Conservation (phyloP, 2,329 filamentous ascomycete genomes). For the Botryosphaeria dothidea region DNA sequence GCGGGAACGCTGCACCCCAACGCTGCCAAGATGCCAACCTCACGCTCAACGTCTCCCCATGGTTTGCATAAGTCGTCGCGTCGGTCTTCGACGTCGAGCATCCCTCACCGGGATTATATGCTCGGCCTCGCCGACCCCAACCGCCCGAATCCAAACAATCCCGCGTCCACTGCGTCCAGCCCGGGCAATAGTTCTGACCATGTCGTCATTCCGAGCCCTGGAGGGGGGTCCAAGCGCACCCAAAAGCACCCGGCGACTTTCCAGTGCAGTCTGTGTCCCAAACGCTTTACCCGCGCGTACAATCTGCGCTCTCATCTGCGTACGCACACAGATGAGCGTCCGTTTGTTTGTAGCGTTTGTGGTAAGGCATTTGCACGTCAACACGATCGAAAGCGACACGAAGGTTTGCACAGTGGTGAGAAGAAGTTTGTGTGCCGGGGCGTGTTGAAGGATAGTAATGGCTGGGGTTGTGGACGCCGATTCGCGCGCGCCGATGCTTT, state of each 20-base stretch:
- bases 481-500: slow-evolving; percentile 96
- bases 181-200: neutral
- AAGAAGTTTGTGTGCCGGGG: slow-evolving; percentile 99
- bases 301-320: slow-evolving; percentile 93
- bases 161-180: neutral
- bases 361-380: slow-evolving; percentile 97
- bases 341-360: slow-evolving; percentile 95
- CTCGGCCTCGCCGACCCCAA: slow-evolving; percentile 87
- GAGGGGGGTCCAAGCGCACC: slow-evolving; percentile 68
- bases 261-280: slow-evolving; percentile 89
- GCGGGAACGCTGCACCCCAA: slow-evolving; percentile 46
- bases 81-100: slow-evolving; percentile 53
- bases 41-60: slow-evolving; percentile 51
- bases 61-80: slow-evolving; percentile 43
- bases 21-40: slow-evolving; percentile 37
- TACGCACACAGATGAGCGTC: slow-evolving; percentile 95
- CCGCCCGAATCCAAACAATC: slow-evolving; percentile 63
- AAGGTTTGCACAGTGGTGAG: slow-evolving; percentile 92
- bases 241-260: slow-evolving; percentile 98
- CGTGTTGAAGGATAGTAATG: slow-evolving; percentile 75
- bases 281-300: slow-evolving; percentile 94
- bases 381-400: slow-evolving; percentile 95
- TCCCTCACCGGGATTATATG: slow-evolving; percentile 71
- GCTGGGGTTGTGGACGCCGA: slow-evolving; percentile 90
- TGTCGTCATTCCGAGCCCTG: slow-evolving; percentile 23